These are phyloP conservation scores for Blechomonas ayalai DNA, from an alignment of 208 protist genomes.

Conservation along the genomic window DNA sequence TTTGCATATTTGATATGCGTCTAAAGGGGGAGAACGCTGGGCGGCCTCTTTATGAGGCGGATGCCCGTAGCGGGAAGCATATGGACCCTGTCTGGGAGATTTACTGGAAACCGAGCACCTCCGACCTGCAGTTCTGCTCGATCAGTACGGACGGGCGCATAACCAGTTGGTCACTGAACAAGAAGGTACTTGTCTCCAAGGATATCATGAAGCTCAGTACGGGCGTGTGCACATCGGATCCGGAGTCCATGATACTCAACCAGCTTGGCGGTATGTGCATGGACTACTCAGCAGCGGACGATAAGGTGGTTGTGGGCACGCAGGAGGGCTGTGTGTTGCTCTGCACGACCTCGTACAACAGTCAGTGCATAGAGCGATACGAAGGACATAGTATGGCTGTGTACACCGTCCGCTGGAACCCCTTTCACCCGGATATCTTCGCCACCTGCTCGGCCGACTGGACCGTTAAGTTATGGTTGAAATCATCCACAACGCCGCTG, in stretches of 20 bases:
- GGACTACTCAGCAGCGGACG: conserved; percentile 89
- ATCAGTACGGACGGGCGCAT: conserved; percentile 95
- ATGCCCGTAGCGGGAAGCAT: conserved; percentile 94
- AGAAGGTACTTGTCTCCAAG: conserved; percentile 93
- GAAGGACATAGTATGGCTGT: conserved; percentile 92
- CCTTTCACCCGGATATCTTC: conserved; percentile 93
- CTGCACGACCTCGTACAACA: conserved; percentile 95
- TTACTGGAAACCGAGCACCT: conserved; percentile 50
- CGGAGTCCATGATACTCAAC: conserved; percentile 78
- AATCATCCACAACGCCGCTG: conserved; percentile 71
- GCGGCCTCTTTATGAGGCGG: conserved; percentile 87
- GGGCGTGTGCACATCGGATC: conserved; percentile 60
- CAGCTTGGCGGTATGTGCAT: conserved; percentile 94
- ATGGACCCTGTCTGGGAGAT: conserved; percentile 96
- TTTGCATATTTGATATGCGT: conserved; percentile 93
- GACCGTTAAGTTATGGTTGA: conserved; percentile 96
- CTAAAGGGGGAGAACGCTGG: conserved; percentile 36
- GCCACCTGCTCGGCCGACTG: conserved; percentile 95
- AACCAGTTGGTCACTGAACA: conserved; percentile 91
- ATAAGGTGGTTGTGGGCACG: conserved; percentile 93
- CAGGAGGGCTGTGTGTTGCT: conserved; percentile 94
- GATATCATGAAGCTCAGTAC: conserved; percentile 88
- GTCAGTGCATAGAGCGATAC: conserved; percentile 93
- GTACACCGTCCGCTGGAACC: conserved; percentile 95
- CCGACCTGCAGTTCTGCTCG: conserved; percentile 91